Percentiles rank a stretch among this genome's conserved stretches.
These are phyloP conservation scores for Colletotrichum trifolii DNA, from an alignment of 2,329 filamentous ascomycete genomes.

Conservation along the genomic window DNA sequence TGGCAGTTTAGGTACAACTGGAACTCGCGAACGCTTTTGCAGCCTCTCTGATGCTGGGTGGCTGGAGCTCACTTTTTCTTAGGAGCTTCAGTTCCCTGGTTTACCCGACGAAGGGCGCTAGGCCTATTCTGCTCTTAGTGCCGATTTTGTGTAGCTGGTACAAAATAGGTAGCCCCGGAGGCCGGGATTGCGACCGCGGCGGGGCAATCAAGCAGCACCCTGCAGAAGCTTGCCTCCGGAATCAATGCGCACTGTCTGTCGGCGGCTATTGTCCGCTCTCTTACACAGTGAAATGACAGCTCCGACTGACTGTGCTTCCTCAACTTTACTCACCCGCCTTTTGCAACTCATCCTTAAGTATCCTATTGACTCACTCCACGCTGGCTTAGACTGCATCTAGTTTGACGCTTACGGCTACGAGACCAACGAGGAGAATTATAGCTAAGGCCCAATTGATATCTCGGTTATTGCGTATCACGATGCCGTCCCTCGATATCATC, in stretches of 20 bases:
- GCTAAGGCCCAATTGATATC: not conserved
- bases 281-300: slow-evolving; percentile 1
- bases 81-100: slow-evolving; percentile 31
- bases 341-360: slow-evolving; percentile 9
- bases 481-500: slow-evolving; percentile 63
- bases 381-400: not conserved
- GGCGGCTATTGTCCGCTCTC: rapidly evolving
- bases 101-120: slow-evolving; percentile 23
- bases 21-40: slow-evolving; percentile 36
- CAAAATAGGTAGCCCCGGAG: slow-evolving; percentile 35
- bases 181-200: slow-evolving; percentile 32
- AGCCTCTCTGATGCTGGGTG: slow-evolving; percentile 32
- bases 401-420: not conserved
- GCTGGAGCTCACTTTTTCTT: slow-evolving; percentile 35
- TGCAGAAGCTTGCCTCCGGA: slow-evolving; percentile 13
- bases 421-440: not conserved
- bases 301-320: slow-evolving; percentile 17
- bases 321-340: slow-evolving; percentile 26
- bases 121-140: slow-evolving; percentile 3
- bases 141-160: slow-evolving; percentile 3
- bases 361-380: slow-evolving; percentile 21
- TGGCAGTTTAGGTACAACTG: not conserved
- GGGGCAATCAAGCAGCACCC: slow-evolving; percentile 13
- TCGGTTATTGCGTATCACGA: slow-evolving; percentile 45
- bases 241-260: slow-evolving; percentile 16